Evolutionary conservation across 2,329 filamentous ascomycete species (phyloP), one percentile per base, ranked within the genome.

Genomic region (Cyphellophora europaea): DNA sequence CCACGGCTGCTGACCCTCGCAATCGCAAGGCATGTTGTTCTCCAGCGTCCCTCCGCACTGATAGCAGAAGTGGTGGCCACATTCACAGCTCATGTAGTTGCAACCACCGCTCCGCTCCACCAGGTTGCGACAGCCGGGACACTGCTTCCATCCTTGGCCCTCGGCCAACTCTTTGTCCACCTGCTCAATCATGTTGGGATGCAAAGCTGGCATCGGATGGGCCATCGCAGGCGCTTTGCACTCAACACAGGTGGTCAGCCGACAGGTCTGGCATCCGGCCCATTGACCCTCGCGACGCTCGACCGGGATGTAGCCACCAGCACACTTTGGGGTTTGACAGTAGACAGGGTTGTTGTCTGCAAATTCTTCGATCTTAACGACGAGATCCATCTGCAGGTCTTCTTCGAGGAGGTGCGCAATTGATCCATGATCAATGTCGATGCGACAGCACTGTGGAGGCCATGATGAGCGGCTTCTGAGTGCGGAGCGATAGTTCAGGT

Each of bases 51-150:
- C 19, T 11, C 34, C 38, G 27, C 38, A 43, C 11, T 31, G 15
- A 28, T 44, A 44, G 23, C 42, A 44, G 28, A 44, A 44, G 6
- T 39, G 14, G 11, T 19, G 15, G n/a, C 38, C 36, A 30, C 42
- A 44, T 3, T 33, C n/a, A 19, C 42, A 45, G 6, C 23, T 25
- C 40, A 45, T 41, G 25, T 40, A 36, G 23, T 39, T 30, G 28
- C 42, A 45, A 3, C 42, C 42, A 4, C 33, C 27, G 8, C n/a
- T 41, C 19, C 30, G 36, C 30, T 45, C 40, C 10, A 45, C 35
- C 11, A 45, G 30, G 19, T 43, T 40, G 19, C 35, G 32, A 21
- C 42, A 45, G 4, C 39, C 38, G 3, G 42, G 42, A 21, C 42
- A 45, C 18, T 38, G 38, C 30, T 37, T 45, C 42, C 42, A 45